These are phyloP conservation scores for Diaporthe ampelina DNA, from an alignment of 2,329 filamentous ascomycete species.

Conservation along the genomic window DNA sequence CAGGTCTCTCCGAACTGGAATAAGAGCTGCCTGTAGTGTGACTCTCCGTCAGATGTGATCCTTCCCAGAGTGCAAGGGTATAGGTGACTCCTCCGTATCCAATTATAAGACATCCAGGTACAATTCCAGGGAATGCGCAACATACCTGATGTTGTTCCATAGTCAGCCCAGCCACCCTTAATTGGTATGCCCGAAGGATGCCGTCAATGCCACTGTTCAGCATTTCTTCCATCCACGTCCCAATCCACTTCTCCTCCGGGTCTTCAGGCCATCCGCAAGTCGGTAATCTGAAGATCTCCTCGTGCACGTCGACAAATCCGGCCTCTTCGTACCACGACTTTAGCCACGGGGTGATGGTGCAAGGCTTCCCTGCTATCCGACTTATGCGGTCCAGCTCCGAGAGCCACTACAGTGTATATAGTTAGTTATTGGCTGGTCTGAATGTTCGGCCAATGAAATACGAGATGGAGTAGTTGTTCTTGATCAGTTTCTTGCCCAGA, in stretches of 20 bases:
- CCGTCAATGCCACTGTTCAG: slow-evolving; percentile 10
- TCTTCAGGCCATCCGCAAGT: slow-evolving; percentile 68
- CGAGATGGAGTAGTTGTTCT: background rate
- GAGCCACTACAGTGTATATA: slow-evolving; percentile 50
- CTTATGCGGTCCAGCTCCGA: slow-evolving; percentile 57
- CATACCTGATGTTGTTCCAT: slow-evolving; percentile 41
- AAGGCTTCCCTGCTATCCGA: slow-evolving; percentile 53
- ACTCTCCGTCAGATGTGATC: background rate
- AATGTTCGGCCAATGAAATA: background rate
- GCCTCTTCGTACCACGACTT: slow-evolving; percentile 58
- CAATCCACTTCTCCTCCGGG: slow-evolving; percentile 57
- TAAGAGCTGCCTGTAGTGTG: slow-evolving; percentile 58
- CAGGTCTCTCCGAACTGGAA: slow-evolving; percentile 63
- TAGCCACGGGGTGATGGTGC: slow-evolving; percentile 52
- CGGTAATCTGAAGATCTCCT: slow-evolving; percentile 67
- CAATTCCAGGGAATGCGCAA: background rate
- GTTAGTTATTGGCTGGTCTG: background rate
- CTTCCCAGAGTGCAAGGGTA: too few relatives aligned
- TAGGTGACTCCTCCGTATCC: too few relatives aligned
- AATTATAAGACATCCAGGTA: background rate
- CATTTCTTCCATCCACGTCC: slow-evolving; percentile 49
- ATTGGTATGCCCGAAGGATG: slow-evolving; percentile 35
- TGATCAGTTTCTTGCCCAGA: background rate
- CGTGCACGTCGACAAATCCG: slow-evolving; percentile 69
- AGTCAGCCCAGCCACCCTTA: slow-evolving; percentile 31